These are phyloP conservation scores for Albifimbria verrucaria DNA, from an alignment of 2,329 filamentous ascomycete genomes.

Conservation along the genomic window DNA sequence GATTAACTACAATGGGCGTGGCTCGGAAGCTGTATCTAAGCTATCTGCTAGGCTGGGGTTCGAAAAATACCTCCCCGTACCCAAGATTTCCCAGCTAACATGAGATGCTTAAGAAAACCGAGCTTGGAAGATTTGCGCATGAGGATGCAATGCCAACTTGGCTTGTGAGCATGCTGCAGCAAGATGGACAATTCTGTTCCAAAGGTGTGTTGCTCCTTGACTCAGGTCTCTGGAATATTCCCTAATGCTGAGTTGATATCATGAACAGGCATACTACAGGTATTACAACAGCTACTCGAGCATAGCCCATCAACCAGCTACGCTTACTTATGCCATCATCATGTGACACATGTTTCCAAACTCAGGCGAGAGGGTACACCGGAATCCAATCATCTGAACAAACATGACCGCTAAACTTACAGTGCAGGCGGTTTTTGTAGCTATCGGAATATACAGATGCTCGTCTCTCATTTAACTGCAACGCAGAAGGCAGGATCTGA, in stretches of 20 bases:
- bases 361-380: constrained; percentile 64
- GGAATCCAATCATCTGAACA: not conserved
- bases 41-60: not conserved
- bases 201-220: constrained; percentile 36
- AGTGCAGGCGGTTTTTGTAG: constrained; percentile 79
- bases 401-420: not conserved
- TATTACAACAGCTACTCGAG: constrained; percentile 61
- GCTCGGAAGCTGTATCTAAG: not conserved
- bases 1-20: not conserved
- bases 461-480: constrained; percentile 73
- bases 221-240: too few relatives aligned
- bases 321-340: constrained; percentile 76
- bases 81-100: not conserved
- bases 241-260: constrained; percentile 9
- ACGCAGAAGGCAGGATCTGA: constrained; percentile 53
- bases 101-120: constrained; percentile 41
- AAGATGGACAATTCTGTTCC: constrained; percentile 52
- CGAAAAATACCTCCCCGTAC: not conserved
- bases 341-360: constrained; percentile 77
- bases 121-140: constrained; percentile 69
- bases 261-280: constrained; percentile 53
- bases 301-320: constrained; percentile 59
- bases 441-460: constrained; percentile 92
- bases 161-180: constrained; percentile 60
- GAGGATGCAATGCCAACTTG: constrained; percentile 73